A percentile compares a stretch with the other conserved stretches of the same genome.
These are phyloP conservation scores for Haematococcus lacustris DNA, from an alignment of 139 green algal genomes.

Conservation along the genomic window DNA sequence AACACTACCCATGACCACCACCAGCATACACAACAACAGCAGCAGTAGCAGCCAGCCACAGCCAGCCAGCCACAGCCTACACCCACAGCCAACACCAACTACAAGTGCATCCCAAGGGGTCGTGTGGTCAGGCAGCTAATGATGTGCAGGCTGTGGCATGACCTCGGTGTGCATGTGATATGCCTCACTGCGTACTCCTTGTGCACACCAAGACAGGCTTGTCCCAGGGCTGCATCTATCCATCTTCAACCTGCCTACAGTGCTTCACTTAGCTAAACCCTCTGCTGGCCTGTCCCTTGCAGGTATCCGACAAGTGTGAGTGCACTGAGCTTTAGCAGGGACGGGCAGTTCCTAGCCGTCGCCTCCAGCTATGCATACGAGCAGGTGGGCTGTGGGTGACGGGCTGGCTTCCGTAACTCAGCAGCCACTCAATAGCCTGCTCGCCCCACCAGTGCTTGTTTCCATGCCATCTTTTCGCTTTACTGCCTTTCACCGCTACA, in stretches of 20 bases:
- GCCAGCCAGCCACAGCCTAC: too few species aligned
- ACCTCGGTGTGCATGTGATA: background rate
- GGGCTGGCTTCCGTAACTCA: slow-evolving; percentile 17
- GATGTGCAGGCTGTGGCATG: background rate
- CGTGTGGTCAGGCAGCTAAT: too few species aligned
- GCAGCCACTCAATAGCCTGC: background rate
- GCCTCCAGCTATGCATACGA: slow-evolving; percentile 82
- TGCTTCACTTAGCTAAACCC: background rate
- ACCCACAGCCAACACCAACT: too few species aligned
- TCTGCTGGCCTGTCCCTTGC: background rate
- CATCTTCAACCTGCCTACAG: background rate
- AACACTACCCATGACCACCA: background rate
- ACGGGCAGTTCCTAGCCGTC: slow-evolving; percentile 68
- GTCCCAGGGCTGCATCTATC: background rate
- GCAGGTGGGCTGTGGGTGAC: slow-evolving; percentile 33
- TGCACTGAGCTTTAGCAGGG: slow-evolving; percentile 68
- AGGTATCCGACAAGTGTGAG: slow-evolving; percentile 80
- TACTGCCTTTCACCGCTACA: background rate
- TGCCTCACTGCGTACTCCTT: background rate
- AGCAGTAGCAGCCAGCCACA: too few species aligned
- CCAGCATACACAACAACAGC: background rate
- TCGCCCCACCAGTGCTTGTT: background rate
- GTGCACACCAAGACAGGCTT: background rate
- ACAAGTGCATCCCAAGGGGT: too few species aligned
- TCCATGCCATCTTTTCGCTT: background rate